Conservation (phyloP, 805 yeast species). For the Osmozyma mogii region DNA sequence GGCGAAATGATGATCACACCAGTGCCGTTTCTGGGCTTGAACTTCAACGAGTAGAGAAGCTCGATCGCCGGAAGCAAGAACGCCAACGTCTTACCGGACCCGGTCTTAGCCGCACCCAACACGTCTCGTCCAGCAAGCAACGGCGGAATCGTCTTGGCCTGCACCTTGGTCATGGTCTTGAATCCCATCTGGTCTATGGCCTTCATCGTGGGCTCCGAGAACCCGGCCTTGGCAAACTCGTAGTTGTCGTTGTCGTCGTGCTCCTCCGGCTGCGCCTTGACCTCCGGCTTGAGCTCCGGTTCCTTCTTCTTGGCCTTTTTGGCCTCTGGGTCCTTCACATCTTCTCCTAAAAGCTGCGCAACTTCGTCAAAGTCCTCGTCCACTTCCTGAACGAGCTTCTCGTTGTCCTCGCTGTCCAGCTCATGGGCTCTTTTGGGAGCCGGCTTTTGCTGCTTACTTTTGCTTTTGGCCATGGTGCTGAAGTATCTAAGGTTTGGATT, state of each 20-base stretch:
- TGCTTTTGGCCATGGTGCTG: conserved; percentile 7
- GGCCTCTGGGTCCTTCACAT: conserved; percentile 34
- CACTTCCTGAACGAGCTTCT: conserved; percentile 42
- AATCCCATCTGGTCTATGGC: conserved; percentile 89
- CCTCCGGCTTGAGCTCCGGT: conserved; percentile 22
- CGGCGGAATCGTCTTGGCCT: conserved; percentile 94
- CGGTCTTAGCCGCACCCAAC: conserved; percentile 98
- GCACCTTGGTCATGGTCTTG: conserved; percentile 86
- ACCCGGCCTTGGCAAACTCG: conserved; percentile 36
- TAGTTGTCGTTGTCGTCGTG: conserved; percentile 23
- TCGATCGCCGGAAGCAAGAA: conserved; percentile 95
- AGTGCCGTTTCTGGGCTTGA: conserved; percentile 97
- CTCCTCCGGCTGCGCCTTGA: conserved; percentile 16
- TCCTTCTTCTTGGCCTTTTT: conserved; percentile 10
- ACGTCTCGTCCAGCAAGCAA: conserved; percentile 94
- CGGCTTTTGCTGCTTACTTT: conserved; percentile 1
- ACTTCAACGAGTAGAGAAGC: conserved; percentile 77
- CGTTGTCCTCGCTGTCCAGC: conserved; percentile 29
- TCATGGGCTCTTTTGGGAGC: conserved; percentile 20
- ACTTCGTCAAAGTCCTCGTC: conserved; percentile 54
- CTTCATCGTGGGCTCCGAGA: conserved; percentile 75
- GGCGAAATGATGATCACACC: conserved; percentile 96
- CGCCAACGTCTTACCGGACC: conserved; percentile 96
- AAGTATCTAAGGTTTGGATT: conserved; percentile 2
- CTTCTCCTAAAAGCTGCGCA: conserved; percentile 42